A percentile compares a stretch with the other conserved stretches of the same genome.
Conservation (phyloP, 2,329 filamentous ascomycete genomes). For the Pseudogymnoascus sp. region DNA sequence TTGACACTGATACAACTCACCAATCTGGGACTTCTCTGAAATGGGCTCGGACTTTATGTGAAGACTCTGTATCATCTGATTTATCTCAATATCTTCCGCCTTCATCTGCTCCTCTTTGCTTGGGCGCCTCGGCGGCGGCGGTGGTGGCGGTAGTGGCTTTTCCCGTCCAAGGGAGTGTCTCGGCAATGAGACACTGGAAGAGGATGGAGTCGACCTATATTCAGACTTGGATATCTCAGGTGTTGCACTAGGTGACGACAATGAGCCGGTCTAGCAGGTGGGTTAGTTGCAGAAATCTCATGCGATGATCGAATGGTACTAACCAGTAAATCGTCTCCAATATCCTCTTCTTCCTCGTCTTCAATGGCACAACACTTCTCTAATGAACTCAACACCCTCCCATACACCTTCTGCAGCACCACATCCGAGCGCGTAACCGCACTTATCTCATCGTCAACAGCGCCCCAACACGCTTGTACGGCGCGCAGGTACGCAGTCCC, state of each 20-base stretch:
- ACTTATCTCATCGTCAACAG: conserved; percentile 56
- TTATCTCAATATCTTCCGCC: not conserved
- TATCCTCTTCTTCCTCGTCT: conserved; percentile 46
- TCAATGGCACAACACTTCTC: conserved; percentile 58
- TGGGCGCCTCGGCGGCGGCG: not conserved
- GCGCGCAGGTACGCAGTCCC: conserved; percentile 70
- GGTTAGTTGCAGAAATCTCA: not conserved
- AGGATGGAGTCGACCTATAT: not conserved
- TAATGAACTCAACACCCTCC: conserved; percentile 41
- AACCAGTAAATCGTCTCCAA: conserved; percentile 40
- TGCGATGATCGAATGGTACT: not conserved
- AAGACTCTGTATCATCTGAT: not conserved
- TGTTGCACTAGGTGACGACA: not conserved
- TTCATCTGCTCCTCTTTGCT: not conserved
- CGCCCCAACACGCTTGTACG: conserved; percentile 63
- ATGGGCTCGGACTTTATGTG: not conserved
- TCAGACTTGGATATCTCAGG: not conserved
- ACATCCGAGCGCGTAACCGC: conserved; percentile 42
- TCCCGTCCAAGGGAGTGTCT: not conserved
- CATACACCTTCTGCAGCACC: conserved; percentile 49
- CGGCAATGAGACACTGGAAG: not conserved
- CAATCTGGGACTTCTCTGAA: not conserved
- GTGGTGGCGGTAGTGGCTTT: not conserved
- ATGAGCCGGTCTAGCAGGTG: not conserved
- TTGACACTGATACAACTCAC: not conserved